Percentiles rank a stretch among this genome's conserved stretches.
phyloP scores from a whole-genome alignment of 2,329 filamentous ascomycete species.

The Penicillium sp. region DNA sequence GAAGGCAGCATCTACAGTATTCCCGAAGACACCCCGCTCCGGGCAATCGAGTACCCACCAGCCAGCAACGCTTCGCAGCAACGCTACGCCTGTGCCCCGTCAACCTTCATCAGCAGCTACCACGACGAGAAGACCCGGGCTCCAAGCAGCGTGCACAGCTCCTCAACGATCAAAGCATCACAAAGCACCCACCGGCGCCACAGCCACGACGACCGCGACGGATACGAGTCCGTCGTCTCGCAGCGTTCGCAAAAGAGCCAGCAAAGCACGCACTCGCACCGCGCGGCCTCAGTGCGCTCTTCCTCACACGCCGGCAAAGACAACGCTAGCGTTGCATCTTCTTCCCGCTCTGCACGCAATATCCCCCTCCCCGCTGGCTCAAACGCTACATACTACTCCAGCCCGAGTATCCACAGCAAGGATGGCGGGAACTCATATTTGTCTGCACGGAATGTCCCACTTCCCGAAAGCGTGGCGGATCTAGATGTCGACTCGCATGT shows the following conservation, averaged over 20 bases:
- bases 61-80: constrained; percentile 24
- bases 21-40: constrained; percentile 35
- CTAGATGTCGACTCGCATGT: constrained; percentile 56
- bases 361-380: constrained; percentile 39
- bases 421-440: constrained; percentile 12
- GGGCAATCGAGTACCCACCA: constrained; percentile 43
- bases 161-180: constrained; percentile 40
- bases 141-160: constrained; percentile 35
- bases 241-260: constrained; percentile 18
- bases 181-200: constrained; percentile 22
- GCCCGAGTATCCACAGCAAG: constrained; percentile 5
- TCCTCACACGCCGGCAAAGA: constrained; percentile 11
- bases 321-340: constrained; percentile 29
- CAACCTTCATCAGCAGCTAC: constrained; percentile 46
- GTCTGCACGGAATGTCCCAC: constrained; percentile 30
- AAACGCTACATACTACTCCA: constrained; percentile 22
- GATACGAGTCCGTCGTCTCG: constrained; percentile 22
- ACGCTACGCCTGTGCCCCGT: constrained; percentile 34
- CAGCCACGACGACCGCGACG: constrained; percentile 26
- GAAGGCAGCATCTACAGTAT: constrained; percentile 41
- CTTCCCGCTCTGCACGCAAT: constrained; percentile 38
- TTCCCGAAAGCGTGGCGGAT: constrained; percentile 35
- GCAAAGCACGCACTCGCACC: constrained; percentile 23
- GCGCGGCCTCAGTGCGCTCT: neutral
- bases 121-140: constrained; percentile 35